A percentile compares a stretch with the other conserved stretches of the same genome.
These are phyloP conservation scores for Diatrype stigma DNA, from an alignment of 2,329 filamentous ascomycete genomes.

Conservation along the genomic window DNA sequence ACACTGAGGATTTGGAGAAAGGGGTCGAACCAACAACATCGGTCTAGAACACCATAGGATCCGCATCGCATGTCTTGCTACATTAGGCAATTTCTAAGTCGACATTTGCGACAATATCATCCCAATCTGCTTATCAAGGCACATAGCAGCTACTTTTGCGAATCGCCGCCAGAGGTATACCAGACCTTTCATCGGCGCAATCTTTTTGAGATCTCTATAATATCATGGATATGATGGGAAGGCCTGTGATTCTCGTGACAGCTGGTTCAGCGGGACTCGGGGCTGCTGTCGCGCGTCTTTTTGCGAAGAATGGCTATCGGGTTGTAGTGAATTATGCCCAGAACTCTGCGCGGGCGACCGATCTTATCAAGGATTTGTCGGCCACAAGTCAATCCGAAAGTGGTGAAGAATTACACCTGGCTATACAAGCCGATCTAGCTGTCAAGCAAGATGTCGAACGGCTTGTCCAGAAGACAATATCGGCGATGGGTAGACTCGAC, in stretches of 20 bases:
- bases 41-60: too few relatives aligned
- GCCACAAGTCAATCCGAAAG: constrained; percentile 49
- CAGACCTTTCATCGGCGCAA: not conserved
- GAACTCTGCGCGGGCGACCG: constrained; percentile 52
- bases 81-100: too few relatives aligned
- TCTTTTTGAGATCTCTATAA: not conserved
- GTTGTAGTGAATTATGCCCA: constrained; percentile 68
- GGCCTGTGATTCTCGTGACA: constrained; percentile 37
- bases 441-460: constrained; percentile 50
- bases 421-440: constrained; percentile 64
- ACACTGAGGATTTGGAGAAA: not conserved
- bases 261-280: constrained; percentile 59
- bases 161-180: not conserved
- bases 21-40: too few relatives aligned
- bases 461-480: constrained; percentile 54
- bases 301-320: constrained; percentile 62
- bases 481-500: constrained; percentile 61
- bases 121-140: not conserved
- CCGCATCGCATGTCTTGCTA: too few relatives aligned
- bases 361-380: constrained; percentile 51
- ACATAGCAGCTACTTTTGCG: not conserved
- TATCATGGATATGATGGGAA: constrained; percentile 1
- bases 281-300: constrained; percentile 59
- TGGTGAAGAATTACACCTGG: constrained; percentile 45
- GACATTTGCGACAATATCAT: not conserved